phyloP scores from a whole-genome alignment of 2,329 filamentous ascomycete species.

The Colletotrichum sp. region DNA sequence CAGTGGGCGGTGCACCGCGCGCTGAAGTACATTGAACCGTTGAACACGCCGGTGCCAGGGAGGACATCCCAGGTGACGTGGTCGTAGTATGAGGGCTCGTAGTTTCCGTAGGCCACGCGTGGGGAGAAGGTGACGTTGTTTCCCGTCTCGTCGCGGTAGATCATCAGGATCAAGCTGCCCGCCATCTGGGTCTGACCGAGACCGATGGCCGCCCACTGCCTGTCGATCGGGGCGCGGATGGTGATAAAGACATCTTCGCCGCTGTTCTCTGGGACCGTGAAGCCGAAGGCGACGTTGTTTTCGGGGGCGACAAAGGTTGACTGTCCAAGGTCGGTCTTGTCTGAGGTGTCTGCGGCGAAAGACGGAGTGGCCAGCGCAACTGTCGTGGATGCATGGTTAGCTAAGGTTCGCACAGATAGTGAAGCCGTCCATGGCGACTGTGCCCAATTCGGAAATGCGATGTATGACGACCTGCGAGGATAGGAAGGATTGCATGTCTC shows the following conservation, averaged over 20 bases:
- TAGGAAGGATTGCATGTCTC: not conserved
- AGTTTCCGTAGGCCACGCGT: conserved; percentile 53
- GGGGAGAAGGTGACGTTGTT: conserved; percentile 62
- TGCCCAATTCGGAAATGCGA: not conserved
- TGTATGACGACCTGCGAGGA: not conserved
- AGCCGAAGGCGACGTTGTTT: conserved; percentile 51
- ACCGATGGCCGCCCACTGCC: conserved; percentile 60
- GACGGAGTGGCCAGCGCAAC: conserved; percentile 22
- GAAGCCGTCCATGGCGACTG: not conserved
- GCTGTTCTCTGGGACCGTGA: conserved; percentile 51
- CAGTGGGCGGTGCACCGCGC: conserved; percentile 57
- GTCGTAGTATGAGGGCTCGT: conserved; percentile 54
- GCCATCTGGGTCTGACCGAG: conserved; percentile 58
- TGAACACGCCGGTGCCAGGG: conserved; percentile 50
- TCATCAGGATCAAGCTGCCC: conserved; percentile 57
- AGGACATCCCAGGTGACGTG: conserved; percentile 50
- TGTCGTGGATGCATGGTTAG: not conserved
- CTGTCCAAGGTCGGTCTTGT: conserved; percentile 33
- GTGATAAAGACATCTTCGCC: conserved; percentile 59
- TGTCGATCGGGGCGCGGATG: conserved; percentile 48
- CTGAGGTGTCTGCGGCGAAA: conserved; percentile 27
- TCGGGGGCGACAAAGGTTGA: conserved; percentile 50
- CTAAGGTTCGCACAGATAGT: not conserved
- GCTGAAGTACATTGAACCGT: conserved; percentile 52
- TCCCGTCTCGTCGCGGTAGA: conserved; percentile 53